Evolutionary conservation across 2,329 filamentous ascomycete species (phyloP).

Genomic region (Apiospora sp.): DNA sequence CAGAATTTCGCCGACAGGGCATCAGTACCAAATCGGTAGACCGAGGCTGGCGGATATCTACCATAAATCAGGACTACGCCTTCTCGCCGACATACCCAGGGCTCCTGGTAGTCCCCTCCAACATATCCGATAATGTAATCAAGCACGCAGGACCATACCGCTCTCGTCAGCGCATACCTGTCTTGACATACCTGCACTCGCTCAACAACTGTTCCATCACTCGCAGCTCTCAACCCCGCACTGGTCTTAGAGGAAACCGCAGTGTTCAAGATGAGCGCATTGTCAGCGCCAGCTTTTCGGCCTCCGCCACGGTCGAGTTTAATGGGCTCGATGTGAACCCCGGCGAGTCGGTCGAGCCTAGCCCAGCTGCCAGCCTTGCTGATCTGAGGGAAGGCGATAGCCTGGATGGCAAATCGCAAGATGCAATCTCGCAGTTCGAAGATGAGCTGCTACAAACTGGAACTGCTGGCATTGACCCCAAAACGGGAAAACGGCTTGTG

Average conservation of each 20-base stretch:
- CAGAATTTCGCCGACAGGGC: conserved; percentile 87
- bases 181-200: conserved; percentile 92
- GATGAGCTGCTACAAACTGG: conserved; percentile 69
- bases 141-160: conserved; percentile 93
- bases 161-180: conserved; percentile 87
- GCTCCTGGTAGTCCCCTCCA: conserved; percentile 82
- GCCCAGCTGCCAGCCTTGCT: conserved; percentile 58
- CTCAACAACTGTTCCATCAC: conserved; percentile 98
- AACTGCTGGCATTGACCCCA: conserved; percentile 62
- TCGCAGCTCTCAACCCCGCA: conserved; percentile 88
- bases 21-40: conserved; percentile 82
- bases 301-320: conserved; percentile 59
- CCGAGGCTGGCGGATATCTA: conserved; percentile 87
- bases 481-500: conserved; percentile 69
- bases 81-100: conserved; percentile 95
- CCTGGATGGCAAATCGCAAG: conserved; percentile 60
- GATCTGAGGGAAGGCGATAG: conserved; percentile 50
- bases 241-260: conserved; percentile 85
- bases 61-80: conserved; percentile 87
- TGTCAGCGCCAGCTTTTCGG: conserved; percentile 89
- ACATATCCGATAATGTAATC: conserved; percentile 95
- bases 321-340: conserved; percentile 40
- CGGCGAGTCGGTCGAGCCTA: conserved; percentile 44
- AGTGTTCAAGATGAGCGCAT: conserved; percentile 97
- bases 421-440: conserved; percentile 69